Evolutionary conservation across 768 basidiomycete genomes (phyloP), one percentile per base, ranked within the genome.

Genomic region (Imleria badia): DNA sequence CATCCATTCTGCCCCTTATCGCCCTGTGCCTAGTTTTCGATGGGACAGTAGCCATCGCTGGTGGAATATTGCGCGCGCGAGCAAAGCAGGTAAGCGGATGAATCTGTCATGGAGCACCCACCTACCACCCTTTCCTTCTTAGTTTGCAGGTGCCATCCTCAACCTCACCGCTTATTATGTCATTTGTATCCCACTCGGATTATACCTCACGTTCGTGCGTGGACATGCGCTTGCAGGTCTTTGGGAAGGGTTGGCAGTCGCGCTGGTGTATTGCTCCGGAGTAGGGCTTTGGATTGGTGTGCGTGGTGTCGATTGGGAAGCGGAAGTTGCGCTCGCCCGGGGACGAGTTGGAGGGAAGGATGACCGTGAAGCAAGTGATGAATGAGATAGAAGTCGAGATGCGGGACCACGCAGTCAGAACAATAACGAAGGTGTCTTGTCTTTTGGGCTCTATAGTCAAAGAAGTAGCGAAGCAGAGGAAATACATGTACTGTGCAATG

Each of bases 1-100:
- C 90, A 0, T 71, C 76, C 3, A 85, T 94, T 51, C 66, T 94
- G 14, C 90, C 91, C 0, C 75, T 90, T 8, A 84, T 96, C 5
- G 83, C 86, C 7, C 74, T 89, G 23, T 89, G 86, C 76, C 89
- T 96, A 70, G 83, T 96, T 5, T 88, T 94, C 53, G 96, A 99
- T 62, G 91, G 87, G 1, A 76, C 84, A 12, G 67, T 79, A 3
- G 85, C 80, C 0, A 81, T 94, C 7, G 79, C 83, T 0, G 81
- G 78, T 8, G 94, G 94, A 3, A 82, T 97, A 56, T 77, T 98
- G 49, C 80, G 96, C 40, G 88, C 94, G 0, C 75, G 84, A 36
- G 94, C 94, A 20, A 89, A 87, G 69, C 89, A 89, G 72, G 85
- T 76, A 48, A 68, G 52, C 20, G 20, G 6, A 43, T 12, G 14